Evolutionary conservation across 352 stramenopile species (phyloP).

Genomic region (Globisporangium cederbergense): DNA sequence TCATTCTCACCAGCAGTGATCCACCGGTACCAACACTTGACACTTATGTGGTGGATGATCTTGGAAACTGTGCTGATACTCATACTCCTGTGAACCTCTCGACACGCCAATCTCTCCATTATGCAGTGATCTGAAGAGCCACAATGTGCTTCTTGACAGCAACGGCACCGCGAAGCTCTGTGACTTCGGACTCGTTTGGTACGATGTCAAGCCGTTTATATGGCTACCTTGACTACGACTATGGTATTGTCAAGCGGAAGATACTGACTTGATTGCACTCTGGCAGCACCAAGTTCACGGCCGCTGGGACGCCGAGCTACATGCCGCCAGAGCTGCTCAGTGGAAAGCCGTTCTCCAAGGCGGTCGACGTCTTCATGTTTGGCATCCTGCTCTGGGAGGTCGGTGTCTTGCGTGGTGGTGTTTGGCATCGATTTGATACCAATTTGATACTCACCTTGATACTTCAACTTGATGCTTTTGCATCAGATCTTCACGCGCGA

Average conservation of each 20-base stretch:
- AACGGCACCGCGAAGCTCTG: conserved; percentile 85
- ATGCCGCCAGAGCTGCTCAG: conserved; percentile 87
- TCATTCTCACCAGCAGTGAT: conserved; percentile 76
- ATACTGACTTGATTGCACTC: background rate
- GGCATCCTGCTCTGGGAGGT: conserved; percentile 90
- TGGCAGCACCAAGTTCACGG: conserved; percentile 63
- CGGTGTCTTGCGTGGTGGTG: background rate
- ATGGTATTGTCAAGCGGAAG: background rate
- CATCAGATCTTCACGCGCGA: conserved; percentile 74
- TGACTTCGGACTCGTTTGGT: conserved; percentile 89
- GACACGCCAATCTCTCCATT: background rate
- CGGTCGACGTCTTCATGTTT: conserved; percentile 92
- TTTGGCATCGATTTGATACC: conserved; percentile 1
- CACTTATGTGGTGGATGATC: background rate
- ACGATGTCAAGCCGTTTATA: conserved; percentile 1
- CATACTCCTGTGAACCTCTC: background rate
- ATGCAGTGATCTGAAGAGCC: conserved; percentile 85
- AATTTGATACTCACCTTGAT: background rate
- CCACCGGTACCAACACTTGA: conserved; percentile 47
- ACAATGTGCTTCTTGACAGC: conserved; percentile 82
- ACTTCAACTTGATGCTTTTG: background rate
- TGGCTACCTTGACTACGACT: no score
- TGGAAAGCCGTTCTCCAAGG: conserved; percentile 82
- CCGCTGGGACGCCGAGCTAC: conserved; percentile 88
- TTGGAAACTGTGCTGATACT: background rate